These are phyloP conservation scores for Paraphoma sp. DNA, from an alignment of 2,329 filamentous ascomycete species.

Conservation along the genomic window DNA sequence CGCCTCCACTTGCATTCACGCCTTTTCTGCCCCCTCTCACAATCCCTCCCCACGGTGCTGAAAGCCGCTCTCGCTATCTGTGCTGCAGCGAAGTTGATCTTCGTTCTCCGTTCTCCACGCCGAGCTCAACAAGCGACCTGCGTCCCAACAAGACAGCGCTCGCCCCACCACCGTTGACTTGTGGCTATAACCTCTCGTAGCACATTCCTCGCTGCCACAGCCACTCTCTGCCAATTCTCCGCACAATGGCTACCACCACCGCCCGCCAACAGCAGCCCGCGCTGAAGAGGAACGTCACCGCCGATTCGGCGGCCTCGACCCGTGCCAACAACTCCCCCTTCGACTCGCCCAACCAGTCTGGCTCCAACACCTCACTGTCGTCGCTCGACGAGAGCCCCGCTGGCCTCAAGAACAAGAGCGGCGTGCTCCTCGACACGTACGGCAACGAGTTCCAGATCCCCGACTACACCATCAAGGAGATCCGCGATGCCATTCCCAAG, in stretches of 20 bases:
- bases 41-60: neutral
- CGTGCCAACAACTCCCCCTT: constrained; percentile 61
- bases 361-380: constrained; percentile 89
- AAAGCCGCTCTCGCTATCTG: constrained; percentile 4
- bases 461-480: constrained; percentile 97
- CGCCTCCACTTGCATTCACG: constrained; percentile 10
- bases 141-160: constrained; percentile 29
- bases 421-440: constrained; percentile 84
- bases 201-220: constrained; percentile 1
- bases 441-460: constrained; percentile 94
- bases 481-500: constrained; percentile 94
- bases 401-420: constrained; percentile 53
- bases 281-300: constrained; percentile 54
- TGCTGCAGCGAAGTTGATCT: constrained; percentile 5
- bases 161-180: neutral
- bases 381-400: constrained; percentile 73
- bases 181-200: neutral
- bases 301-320: constrained; percentile 61
- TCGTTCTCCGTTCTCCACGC: neutral
- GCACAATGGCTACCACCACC: constrained; percentile 56
- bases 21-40: constrained; percentile 8
- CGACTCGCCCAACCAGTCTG: constrained; percentile 68
- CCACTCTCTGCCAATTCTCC: neutral
- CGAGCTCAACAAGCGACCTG: constrained; percentile 28
- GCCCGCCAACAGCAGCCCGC: constrained; percentile 60